These are phyloP conservation scores for Ilex paraguariensis DNA, from an alignment of 305 asterid genomes.

Conservation along the genomic window DNA sequence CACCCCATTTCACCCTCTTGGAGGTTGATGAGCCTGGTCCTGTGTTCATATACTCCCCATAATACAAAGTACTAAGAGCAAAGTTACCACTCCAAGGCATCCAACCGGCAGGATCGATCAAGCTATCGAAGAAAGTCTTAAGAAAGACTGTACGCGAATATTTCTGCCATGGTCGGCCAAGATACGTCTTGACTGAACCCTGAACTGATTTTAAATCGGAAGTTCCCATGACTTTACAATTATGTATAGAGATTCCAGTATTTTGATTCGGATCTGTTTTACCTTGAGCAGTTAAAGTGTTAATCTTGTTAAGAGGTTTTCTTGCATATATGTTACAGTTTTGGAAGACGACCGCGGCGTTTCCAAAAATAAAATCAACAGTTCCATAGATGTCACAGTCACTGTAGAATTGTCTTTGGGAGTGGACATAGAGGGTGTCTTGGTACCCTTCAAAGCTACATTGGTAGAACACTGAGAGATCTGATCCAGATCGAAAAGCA, in stretches of 20 bases:
- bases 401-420: conserved; percentile 66
- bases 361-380: conserved; percentile 78
- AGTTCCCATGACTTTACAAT: conserved; percentile 47
- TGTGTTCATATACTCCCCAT: conserved; percentile 80
- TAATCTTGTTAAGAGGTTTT: conserved; percentile 60
- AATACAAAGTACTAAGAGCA: conserved; percentile 63
- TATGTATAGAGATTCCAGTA: conserved; percentile 70
- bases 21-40: conserved; percentile 72
- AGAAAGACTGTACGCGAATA: conserved; percentile 74
- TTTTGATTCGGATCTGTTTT: conserved; percentile 73
- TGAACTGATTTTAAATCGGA: conserved; percentile 42
- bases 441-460: conserved; percentile 92
- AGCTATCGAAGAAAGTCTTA: conserved; percentile 50
- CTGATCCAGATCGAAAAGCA: conserved; percentile 79
- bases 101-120: conserved; percentile 82
- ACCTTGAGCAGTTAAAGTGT: conserved; percentile 68
- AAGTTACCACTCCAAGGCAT: conserved; percentile 75
- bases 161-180: conserved; percentile 86
- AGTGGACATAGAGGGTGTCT: conserved; percentile 75
- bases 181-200: conserved; percentile 58
- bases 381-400: conserved; percentile 81
- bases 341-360: conserved; percentile 77
- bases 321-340: conserved; percentile 69
- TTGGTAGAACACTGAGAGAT: conserved; percentile 65
- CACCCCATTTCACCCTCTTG: conserved; percentile 76